phyloP scores from a whole-genome alignment of 23 red algal genomes.

The Gracilaria caudata region DNA sequence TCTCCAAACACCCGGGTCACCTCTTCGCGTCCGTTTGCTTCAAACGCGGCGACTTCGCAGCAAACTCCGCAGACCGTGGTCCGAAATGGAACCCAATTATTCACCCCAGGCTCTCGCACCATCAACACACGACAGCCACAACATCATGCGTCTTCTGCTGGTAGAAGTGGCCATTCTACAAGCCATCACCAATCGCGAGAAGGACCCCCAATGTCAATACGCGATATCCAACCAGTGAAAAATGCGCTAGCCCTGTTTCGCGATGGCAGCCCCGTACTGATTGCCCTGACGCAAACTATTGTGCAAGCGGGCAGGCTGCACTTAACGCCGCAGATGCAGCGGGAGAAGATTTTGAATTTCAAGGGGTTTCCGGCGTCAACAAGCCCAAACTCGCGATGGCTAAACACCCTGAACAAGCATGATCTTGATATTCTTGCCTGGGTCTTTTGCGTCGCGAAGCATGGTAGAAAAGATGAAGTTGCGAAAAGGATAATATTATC shows the following conservation, averaged over 20 bases:
- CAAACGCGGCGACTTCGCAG: background rate
- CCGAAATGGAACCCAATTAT: background rate
- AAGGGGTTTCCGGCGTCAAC: conserved; percentile 24
- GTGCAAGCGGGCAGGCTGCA: background rate
- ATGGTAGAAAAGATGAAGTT: conserved; percentile 56
- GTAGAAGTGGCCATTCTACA: background rate
- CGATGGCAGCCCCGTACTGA: conserved; percentile 19
- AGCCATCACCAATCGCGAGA: background rate
- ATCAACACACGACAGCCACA: background rate
- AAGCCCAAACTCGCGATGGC: background rate
- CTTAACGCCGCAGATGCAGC: conserved; percentile 7
- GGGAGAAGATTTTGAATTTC: conserved; percentile 47
- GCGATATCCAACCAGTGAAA: conserved; percentile 41
- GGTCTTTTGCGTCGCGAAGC: conserved; percentile 46
- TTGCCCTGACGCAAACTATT: conserved; percentile 30
- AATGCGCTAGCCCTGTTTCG: conserved; percentile 37
- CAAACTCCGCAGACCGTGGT: background rate
- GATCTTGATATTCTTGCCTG: conserved; percentile 62
- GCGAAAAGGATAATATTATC: conserved; percentile 31
- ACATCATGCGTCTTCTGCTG: background rate
- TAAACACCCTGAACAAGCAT: conserved; percentile 24
- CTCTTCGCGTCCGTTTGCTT: background rate
- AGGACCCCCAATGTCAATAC: background rate
- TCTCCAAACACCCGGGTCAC: background rate
- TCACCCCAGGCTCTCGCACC: background rate